A percentile compares a stretch with the other conserved stretches of the same genome.
Conservation (phyloP, 371 early-diverging fungal genomes). For the Rhizopus microsporus region DNA sequence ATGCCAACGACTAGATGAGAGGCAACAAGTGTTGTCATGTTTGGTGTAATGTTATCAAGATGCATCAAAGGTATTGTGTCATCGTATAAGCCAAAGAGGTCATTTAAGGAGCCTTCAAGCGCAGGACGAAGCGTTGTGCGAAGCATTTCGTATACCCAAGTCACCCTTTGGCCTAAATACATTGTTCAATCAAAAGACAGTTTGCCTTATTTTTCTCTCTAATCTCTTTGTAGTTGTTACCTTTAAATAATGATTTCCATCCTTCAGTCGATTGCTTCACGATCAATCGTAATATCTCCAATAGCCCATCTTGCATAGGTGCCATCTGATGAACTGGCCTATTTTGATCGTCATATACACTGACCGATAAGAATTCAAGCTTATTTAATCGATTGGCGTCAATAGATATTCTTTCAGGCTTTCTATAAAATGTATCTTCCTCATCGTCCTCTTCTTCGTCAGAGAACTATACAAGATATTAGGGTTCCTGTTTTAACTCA, state of each 20-base stretch:
- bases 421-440: conserved; percentile 39
- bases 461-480: conserved; percentile 5
- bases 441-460: conserved; percentile 27
- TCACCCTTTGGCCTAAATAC: conserved; percentile 65
- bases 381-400: conserved; percentile 21
- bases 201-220: background rate
- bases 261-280: conserved; percentile 68
- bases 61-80: conserved; percentile 75
- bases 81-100: conserved; percentile 76
- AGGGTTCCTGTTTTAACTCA: background rate
- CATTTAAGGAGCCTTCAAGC: conserved; percentile 73
- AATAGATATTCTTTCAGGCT: conserved; percentile 23
- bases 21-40: conserved; percentile 66
- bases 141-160: conserved; percentile 74
- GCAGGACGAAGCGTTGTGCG: conserved; percentile 72
- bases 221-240: conserved; percentile 27
- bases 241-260: conserved; percentile 64
- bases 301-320: conserved; percentile 60
- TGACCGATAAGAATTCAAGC: conserved; percentile 31
- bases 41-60: conserved; percentile 60
- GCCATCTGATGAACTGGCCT: conserved; percentile 64
- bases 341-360: conserved; percentile 58
- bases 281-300: conserved; percentile 51
- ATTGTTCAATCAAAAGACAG: background rate
- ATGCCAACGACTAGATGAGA: conserved; percentile 71